Evolutionary conservation across 23 red algal species (phyloP).

Genomic region (Gracilaria domingensis): DNA sequence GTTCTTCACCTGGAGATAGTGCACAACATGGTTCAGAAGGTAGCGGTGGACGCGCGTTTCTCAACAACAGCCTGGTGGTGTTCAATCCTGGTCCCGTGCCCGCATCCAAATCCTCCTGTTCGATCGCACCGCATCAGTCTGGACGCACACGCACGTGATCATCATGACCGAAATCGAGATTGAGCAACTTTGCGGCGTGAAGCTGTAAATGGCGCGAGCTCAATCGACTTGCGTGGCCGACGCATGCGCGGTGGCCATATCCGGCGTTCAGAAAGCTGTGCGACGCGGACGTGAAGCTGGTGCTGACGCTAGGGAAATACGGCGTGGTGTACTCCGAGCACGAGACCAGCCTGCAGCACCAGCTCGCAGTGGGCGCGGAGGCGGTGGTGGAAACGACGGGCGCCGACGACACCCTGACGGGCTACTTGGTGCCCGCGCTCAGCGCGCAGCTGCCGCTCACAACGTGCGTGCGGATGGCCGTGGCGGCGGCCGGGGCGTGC

Average conservation of each 20-base stretch:
- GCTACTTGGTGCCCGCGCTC: slow-evolving; percentile 40
- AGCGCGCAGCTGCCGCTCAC: neutral
- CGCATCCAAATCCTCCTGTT: neutral
- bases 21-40: slow-evolving; percentile 5
- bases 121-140: neutral
- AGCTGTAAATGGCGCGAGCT: too few species aligned
- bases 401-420: slow-evolving; percentile 60
- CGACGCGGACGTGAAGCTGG: neutral
- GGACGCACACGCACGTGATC: slow-evolving; percentile 33
- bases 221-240: too few species aligned
- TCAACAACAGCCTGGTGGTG: slow-evolving; percentile 32
- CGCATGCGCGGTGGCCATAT: neutral
- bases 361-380: slow-evolving; percentile 6
- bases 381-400: slow-evolving; percentile 55
- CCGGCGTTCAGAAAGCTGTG: neutral
- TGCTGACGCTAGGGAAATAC: slow-evolving; percentile 53
- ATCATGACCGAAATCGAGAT: slow-evolving; percentile 54
- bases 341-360: neutral
- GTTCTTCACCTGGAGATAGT: slow-evolving; percentile 40
- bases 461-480: neutral
- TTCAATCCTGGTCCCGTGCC: slow-evolving; percentile 51
- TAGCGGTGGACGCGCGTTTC: slow-evolving; percentile 19
- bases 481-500: slow-evolving; percentile 37
- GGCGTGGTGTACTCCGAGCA: slow-evolving; percentile 20
- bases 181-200: slow-evolving; percentile 9